Evolutionary conservation across 83 land plant species (phyloP).

Genomic region (Thuja plicata): DNA sequence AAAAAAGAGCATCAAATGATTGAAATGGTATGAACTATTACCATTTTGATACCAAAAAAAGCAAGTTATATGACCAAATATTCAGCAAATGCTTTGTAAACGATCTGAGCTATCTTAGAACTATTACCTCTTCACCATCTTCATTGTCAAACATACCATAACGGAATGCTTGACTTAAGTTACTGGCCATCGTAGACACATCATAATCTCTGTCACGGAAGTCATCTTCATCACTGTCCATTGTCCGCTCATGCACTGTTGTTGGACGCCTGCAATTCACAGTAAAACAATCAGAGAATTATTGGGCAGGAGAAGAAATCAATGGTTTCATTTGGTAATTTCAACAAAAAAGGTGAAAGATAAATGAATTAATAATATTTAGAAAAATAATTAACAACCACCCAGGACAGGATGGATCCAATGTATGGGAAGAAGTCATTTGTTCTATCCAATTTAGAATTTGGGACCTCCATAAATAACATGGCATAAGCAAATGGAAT

Average conservation of each 20-base stretch:
- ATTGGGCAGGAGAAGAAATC: background rate
- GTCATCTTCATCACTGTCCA: conserved; percentile 97
- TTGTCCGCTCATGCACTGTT: conserved; percentile 68
- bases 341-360: background rate
- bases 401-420: background rate
- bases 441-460: background rate
- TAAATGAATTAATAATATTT: background rate
- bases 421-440: background rate
- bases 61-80: background rate
- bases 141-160: conserved; percentile 68
- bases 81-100: background rate
- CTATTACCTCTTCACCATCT: conserved; percentile 68
- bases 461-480: background rate
- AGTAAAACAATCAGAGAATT: background rate
- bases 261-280: conserved; percentile 78
- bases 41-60: background rate
- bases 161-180: conserved; percentile 69
- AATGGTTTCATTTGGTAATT: background rate
- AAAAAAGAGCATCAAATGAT: background rate
- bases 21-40: background rate
- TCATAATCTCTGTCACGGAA: conserved; percentile 92
- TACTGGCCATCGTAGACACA: conserved; percentile 80
- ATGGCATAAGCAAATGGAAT: background rate
- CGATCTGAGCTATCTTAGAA: background rate
- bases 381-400: background rate